Base-by-base conservation (phyloP, 1,284 basidiomycete species). In the Nidula niveotomentosa region DNA sequence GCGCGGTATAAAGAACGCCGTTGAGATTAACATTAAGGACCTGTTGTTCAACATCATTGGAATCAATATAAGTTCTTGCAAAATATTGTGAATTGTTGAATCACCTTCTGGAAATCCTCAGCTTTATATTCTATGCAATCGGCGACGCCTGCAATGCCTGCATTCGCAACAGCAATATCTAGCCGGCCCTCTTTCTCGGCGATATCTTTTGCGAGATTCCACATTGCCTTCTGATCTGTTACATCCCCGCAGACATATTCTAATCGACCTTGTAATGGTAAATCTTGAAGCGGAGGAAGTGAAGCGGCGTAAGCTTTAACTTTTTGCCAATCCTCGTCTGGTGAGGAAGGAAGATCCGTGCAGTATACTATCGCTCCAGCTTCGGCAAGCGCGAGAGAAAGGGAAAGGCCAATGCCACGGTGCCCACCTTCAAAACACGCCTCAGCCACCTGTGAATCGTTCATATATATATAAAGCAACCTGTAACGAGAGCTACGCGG, bases 1-100 rank as follows among this genome's bases (percentile, higher is more conserved):
- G 88, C 3, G 88, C 88, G 6, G 89, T 86, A 63, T 85, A 85
- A 53, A 93, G 71, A n/a, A 85, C 88, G 2, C 91, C 91, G 41
- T 80, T 83, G 45, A 86, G 79, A 68, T 94, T 93, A 50, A 93
- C 79, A 50, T 84, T 80, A 61, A 90, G 70, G 51, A 93, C 78
- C 85, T 88, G 30, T 5, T 6, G 30, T 30, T 30, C 5, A 30
- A 30, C 3, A 23, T 23, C 23, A 23, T 2, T 2, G 23, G 23
- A 23, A 23, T 23, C 2, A 23, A 23, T 23, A 23, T n/a, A n/a
- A n/a, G n/a, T n/a, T n/a, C n/a, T n/a, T n/a, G n/a, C n/a, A n/a
- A n/a, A n/a, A n/a, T 23, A 23, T 23, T 23, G 23, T 23, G 23
- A 41, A 10, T 41, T 49, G 30, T 36, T 5, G 39, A 23, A 3